Percentiles rank a stretch among this genome's conserved stretches.
Conservation (phyloP, 2,329 filamentous ascomycete genomes). For the Cordyceps tenuipes region DNA sequence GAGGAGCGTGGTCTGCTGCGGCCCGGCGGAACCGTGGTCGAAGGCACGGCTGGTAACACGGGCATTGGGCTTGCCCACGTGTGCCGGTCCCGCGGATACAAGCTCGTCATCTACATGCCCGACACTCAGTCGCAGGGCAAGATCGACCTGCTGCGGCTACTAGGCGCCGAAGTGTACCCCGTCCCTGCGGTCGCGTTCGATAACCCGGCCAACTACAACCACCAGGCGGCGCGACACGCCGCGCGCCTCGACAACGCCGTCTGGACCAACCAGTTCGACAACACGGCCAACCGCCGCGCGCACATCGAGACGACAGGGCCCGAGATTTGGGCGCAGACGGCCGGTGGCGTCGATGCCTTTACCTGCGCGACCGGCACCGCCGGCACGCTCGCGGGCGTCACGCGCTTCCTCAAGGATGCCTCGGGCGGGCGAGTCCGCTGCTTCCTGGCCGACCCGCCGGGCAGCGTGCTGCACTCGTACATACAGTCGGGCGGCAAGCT, state of each 20-base stretch:
- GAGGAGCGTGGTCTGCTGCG: conserved; percentile 77
- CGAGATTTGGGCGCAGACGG: conserved; percentile 92
- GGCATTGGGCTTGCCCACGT: conserved; percentile 97
- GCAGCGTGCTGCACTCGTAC: conserved; percentile 88
- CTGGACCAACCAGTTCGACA: conserved; percentile 99
- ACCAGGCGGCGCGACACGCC: conserved; percentile 87
- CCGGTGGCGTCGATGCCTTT: conserved; percentile 81
- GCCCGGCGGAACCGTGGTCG: conserved; percentile 87
- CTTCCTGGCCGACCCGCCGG: conserved; percentile 89
- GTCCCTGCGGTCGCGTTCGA: conserved; percentile 95
- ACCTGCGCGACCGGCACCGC: conserved; percentile 91
- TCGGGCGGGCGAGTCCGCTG: conserved; percentile 72
- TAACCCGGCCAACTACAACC: conserved; percentile 95
- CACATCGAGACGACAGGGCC: conserved; percentile 96
- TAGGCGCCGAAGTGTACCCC: conserved; percentile 92
- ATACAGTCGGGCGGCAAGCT: conserved; percentile 78
- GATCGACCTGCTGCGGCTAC: conserved; percentile 80
- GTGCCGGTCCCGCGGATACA: conserved; percentile 84
- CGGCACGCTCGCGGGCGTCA: conserved; percentile 82
- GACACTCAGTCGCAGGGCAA: conserved; percentile 98
- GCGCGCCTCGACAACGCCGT: conserved; percentile 78
- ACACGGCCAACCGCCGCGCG: conserved; percentile 83
- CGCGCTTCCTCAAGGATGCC: conserved; percentile 78
- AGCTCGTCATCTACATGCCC: conserved; percentile 98
- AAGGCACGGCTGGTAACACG: conserved; percentile 96